These are phyloP conservation scores for Rugosomyces carneus DNA, from an alignment of 1,284 basidiomycete species.

Conservation along the genomic window DNA sequence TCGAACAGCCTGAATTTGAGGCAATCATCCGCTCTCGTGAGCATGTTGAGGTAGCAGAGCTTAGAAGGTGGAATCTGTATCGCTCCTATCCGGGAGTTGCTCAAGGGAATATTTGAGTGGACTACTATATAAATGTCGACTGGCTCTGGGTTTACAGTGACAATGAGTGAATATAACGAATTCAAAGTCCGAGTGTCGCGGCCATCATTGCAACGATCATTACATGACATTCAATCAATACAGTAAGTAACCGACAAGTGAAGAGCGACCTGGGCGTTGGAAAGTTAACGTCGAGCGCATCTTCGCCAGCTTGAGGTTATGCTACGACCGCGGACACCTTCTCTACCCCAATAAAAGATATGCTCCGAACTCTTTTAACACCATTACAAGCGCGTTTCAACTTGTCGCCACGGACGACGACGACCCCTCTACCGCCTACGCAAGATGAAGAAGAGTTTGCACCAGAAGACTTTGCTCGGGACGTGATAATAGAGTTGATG, in stretches of 20 bases:
- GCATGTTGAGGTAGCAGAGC: constrained; percentile 20
- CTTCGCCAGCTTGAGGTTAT: constrained; percentile 23
- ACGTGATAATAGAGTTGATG: constrained; percentile 68
- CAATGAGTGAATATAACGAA: background rate
- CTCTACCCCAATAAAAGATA: constrained; percentile 18
- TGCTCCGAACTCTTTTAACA: constrained; percentile 47
- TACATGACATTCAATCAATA: constrained; percentile 9
- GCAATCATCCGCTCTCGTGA: constrained; percentile 6
- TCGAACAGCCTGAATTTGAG: constrained; percentile 7
- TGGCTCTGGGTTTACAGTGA: background rate
- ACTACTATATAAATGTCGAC: background rate
- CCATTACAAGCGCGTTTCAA: constrained; percentile 47
- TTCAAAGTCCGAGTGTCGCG: constrained; percentile 4
- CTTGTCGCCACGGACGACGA: constrained; percentile 26
- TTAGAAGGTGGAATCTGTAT: constrained; percentile 35
- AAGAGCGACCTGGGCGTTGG: constrained; percentile 2
- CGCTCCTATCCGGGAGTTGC: constrained; percentile 39
- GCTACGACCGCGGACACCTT: constrained; percentile 17
- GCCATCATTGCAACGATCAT: constrained; percentile 1
- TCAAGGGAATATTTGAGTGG: constrained; percentile 26
- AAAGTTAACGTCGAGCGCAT: constrained; percentile 9
- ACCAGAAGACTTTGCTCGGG: constrained; percentile 66
- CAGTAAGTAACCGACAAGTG: constrained; percentile 10
- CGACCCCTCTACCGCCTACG: constrained; percentile 22
- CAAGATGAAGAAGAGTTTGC: constrained; percentile 37